Evolutionary conservation across 2,329 filamentous ascomycete species (phyloP).

Genomic region (Cordyceps cicadae): DNA sequence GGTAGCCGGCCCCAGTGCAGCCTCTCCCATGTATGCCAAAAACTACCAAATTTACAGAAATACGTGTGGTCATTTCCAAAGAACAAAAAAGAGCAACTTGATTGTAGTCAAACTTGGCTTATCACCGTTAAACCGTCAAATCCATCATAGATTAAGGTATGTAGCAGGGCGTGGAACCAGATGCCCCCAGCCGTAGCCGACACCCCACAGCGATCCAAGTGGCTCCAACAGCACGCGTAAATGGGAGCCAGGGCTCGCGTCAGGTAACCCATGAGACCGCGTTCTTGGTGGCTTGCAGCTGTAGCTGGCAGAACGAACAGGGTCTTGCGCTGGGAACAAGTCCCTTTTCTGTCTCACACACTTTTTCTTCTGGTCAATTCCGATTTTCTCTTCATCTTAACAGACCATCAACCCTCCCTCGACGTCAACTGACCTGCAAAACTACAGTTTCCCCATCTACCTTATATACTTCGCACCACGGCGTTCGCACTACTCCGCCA

Average conservation of each 20-base stretch:
- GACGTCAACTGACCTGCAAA: not conserved
- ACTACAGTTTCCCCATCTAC: not conserved
- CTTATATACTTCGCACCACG: not conserved
- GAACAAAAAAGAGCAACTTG: no score
- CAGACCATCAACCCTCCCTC: not conserved
- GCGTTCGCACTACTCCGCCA: not conserved
- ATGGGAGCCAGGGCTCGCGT: slow-evolving; percentile 8
- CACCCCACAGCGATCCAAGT: not conserved
- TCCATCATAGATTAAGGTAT: not conserved
- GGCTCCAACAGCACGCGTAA: slow-evolving; percentile 6
- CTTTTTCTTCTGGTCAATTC: not conserved
- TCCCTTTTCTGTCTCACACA: not conserved
- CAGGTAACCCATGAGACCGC: not conserved
- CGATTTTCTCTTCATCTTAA: not conserved
- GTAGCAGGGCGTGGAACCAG: not conserved
- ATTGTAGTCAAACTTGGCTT: no score
- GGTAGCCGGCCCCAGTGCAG: not conserved
- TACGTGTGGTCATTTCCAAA: not conserved
- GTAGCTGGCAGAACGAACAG: not conserved
- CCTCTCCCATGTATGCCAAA: not conserved
- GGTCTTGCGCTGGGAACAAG: not conserved
- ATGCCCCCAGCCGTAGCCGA: not conserved
- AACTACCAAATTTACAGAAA: not conserved
- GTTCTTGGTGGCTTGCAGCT: not conserved
- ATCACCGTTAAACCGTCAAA: not conserved